These are phyloP conservation scores for Aspergillus sp. DNA, from an alignment of 2,329 filamentous ascomycete species.

Conservation along the genomic window DNA sequence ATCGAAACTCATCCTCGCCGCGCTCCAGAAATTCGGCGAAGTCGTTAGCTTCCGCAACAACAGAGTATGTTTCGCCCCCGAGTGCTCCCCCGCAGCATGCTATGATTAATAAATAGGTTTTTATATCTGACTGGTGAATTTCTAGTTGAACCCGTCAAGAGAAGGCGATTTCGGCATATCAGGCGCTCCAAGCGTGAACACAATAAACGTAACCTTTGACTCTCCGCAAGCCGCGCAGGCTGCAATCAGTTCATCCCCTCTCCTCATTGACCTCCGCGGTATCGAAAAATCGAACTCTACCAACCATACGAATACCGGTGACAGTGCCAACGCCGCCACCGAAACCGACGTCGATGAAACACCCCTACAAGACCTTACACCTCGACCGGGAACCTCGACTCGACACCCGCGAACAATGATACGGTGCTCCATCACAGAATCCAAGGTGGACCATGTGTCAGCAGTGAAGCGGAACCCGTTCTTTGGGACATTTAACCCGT, in stretches of 20 bases:
- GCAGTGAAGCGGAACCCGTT: constrained; percentile 34
- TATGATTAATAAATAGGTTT: no score
- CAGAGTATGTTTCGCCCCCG: background rate
- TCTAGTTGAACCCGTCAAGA: no score
- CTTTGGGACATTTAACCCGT: constrained; percentile 26
- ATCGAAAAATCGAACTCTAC: background rate
- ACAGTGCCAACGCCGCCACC: no score
- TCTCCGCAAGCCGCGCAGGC: constrained; percentile 32
- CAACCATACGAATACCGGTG: background rate
- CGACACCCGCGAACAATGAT: background rate
- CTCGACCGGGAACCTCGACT: background rate
- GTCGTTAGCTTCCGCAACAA: constrained; percentile 39
- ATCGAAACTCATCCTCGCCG: constrained; percentile 35
- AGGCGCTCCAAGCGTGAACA: constrained; percentile 9
- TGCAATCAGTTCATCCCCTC: constrained; percentile 35
- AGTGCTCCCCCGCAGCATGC: no score
- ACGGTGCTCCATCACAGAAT: constrained; percentile 10
- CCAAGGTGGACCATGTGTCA: constrained; percentile 30
- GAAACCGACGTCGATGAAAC: background rate
- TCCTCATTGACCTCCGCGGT: background rate
- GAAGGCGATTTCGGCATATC: background rate
- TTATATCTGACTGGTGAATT: background rate
- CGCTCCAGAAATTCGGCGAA: constrained; percentile 44
- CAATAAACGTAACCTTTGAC: constrained; percentile 38
- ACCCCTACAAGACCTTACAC: background rate